Conservation (phyloP, 768 basidiomycete genomes). For the Pleurotus citrinopileatus region DNA sequence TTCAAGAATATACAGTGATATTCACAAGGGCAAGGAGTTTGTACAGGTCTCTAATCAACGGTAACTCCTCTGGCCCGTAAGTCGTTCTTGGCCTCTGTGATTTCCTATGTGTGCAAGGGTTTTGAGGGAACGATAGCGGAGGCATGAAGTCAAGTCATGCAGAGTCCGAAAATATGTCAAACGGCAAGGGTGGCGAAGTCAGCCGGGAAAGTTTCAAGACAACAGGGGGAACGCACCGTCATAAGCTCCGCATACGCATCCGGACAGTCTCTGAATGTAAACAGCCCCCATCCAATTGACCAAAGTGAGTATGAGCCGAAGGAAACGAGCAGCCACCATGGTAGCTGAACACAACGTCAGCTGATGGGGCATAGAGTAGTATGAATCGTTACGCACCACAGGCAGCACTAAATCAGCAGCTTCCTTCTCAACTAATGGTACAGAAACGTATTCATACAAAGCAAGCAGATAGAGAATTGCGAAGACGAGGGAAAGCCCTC, state of each 20-base stretch:
- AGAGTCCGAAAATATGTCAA: neutral
- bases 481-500: slow-evolving; percentile 38
- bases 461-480: slow-evolving; percentile 52
- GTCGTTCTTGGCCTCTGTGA: slow-evolving; percentile 49
- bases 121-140: slow-evolving; percentile 11
- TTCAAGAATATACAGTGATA: too few species aligned
- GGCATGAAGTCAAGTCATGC: too few species aligned
- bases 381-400: slow-evolving; percentile 42
- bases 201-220: neutral
- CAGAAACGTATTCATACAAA: slow-evolving; percentile 49
- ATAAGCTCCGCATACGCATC: slow-evolving; percentile 75
- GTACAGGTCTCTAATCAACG: too few species aligned
- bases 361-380: neutral
- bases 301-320: slow-evolving; percentile 80
- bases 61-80: slow-evolving; percentile 56
- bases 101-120: too few species aligned
- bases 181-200: too few species aligned
- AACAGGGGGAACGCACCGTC: slow-evolving; percentile 37
- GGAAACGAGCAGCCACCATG: slow-evolving; percentile 79
- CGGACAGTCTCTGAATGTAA: slow-evolving; percentile 73
- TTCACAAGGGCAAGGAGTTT: too few species aligned
- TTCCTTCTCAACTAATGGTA: slow-evolving; percentile 50
- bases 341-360: slow-evolving; percentile 42
- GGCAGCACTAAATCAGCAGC: slow-evolving; percentile 52
- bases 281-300: slow-evolving; percentile 73